These are phyloP conservation scores for Fusarium setosum DNA, from an alignment of 2,329 filamentous ascomycete species.

Conservation along the genomic window DNA sequence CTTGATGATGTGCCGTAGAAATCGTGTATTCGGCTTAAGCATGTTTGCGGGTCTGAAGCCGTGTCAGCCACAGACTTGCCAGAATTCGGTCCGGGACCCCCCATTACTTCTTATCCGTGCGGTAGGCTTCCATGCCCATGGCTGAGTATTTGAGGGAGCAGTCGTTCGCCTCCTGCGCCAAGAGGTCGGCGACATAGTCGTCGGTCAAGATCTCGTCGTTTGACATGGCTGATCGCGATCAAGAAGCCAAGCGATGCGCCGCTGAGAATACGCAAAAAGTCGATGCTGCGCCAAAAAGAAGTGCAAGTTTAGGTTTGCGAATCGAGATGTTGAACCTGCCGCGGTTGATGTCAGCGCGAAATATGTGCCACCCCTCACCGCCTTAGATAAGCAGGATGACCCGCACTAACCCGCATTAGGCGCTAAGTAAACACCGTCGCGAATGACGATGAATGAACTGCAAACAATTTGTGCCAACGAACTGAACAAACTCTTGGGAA, in stretches of 20 bases:
- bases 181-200: conserved; percentile 82
- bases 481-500: neutral
- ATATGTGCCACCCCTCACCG: conserved; percentile 37
- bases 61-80: conserved; percentile 32
- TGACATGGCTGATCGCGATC: conserved; percentile 45
- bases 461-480: conserved; percentile 9
- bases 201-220: conserved; percentile 72
- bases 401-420: conserved; percentile 44
- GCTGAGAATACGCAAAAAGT: conserved; percentile 1
- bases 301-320: conserved; percentile 5
- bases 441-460: too few relatives aligned
- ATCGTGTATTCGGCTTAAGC: conserved; percentile 91
- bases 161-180: conserved; percentile 82
- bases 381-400: conserved; percentile 8
- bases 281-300: conserved; percentile 11
- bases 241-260: neutral
- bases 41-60: conserved; percentile 68
- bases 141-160: conserved; percentile 79
- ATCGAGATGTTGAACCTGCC: neutral
- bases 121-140: conserved; percentile 77
- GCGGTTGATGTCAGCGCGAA: conserved; percentile 24
- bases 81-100: conserved; percentile 8
- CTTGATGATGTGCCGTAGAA: conserved; percentile 87
- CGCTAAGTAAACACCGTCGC: conserved; percentile 53
- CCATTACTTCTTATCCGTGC: conserved; percentile 58